phyloP scores from a whole-genome alignment of 345 rosid genomes.

The Ceriops tagal region DNA sequence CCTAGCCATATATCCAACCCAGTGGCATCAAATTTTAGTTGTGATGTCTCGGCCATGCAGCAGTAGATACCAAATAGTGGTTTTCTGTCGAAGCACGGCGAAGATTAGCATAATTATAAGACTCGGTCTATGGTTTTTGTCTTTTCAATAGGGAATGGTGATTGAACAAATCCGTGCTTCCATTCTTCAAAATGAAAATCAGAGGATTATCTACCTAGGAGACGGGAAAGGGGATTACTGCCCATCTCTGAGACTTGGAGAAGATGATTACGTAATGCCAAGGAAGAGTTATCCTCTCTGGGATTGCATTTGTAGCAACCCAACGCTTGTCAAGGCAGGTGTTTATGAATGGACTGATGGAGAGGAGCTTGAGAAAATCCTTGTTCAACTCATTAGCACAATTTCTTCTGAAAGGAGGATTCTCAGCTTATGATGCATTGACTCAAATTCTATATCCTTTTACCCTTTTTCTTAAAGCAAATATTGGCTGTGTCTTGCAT shows the following conservation, averaged over 20 bases:
- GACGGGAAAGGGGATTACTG: constrained; percentile 87
- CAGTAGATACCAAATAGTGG: no score
- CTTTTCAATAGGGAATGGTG: constrained; percentile 49
- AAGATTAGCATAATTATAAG: neutral
- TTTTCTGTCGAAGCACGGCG: no score
- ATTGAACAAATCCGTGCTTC: constrained; percentile 46
- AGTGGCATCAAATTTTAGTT: no score
- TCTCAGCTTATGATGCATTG: constrained; percentile 9
- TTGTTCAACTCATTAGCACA: constrained; percentile 39
- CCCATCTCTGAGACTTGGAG: constrained; percentile 58
- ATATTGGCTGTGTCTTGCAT: no score
- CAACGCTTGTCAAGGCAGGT: constrained; percentile 53
- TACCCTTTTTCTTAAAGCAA: neutral
- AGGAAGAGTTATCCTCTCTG: constrained; percentile 66
- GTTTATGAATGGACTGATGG: constrained; percentile 68
- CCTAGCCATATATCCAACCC: no score
- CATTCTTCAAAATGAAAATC: constrained; percentile 19
- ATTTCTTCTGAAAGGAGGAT: constrained; percentile 19
- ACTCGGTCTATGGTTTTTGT: constrained; percentile 8
- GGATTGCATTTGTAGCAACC: constrained; percentile 37
- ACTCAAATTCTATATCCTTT: neutral
- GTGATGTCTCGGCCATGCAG: no score
- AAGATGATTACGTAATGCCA: constrained; percentile 64
- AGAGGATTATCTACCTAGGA: constrained; percentile 62
- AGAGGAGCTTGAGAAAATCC: constrained; percentile 49